Conservation (phyloP, 108 stramenopile genomes). For the Thalassiosira profunda region DNA sequence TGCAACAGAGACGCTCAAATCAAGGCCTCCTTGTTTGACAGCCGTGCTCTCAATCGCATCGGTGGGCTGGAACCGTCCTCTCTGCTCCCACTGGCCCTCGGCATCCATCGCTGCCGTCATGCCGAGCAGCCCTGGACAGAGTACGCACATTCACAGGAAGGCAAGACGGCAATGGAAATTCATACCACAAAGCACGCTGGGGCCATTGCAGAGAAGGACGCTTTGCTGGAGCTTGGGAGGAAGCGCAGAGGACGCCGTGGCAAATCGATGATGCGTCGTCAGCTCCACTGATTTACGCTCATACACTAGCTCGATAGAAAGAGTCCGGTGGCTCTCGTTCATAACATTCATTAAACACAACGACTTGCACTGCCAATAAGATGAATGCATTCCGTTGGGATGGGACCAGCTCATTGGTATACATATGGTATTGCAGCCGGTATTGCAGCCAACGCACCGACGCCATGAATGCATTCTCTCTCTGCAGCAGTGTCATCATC, state of each 20-base stretch:
- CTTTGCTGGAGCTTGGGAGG: conserved; percentile 31
- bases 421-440: no score
- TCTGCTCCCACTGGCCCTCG: conserved; percentile 45
- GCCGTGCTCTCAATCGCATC: conserved; percentile 1
- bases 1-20: background rate
- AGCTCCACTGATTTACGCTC: background rate
- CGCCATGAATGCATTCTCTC: no score
- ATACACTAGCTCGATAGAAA: background rate
- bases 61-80: conserved; percentile 13
- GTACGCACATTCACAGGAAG: conserved; percentile 32
- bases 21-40: conserved; percentile 2
- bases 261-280: background rate
- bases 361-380: no score
- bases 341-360: background rate
- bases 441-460: no score
- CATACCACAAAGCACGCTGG: background rate
- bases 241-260: conserved; percentile 34
- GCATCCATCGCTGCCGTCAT: conserved; percentile 30
- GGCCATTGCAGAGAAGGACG: background rate
- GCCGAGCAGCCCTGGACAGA: conserved; percentile 33
- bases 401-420: no score
- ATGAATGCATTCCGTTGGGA: no score
- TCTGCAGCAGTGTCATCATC: no score
- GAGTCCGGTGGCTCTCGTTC: background rate
- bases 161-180: conserved; percentile 16